phyloP scores from a whole-genome alignment of 805 yeast species.

The Hanseniaspora vineae region DNA sequence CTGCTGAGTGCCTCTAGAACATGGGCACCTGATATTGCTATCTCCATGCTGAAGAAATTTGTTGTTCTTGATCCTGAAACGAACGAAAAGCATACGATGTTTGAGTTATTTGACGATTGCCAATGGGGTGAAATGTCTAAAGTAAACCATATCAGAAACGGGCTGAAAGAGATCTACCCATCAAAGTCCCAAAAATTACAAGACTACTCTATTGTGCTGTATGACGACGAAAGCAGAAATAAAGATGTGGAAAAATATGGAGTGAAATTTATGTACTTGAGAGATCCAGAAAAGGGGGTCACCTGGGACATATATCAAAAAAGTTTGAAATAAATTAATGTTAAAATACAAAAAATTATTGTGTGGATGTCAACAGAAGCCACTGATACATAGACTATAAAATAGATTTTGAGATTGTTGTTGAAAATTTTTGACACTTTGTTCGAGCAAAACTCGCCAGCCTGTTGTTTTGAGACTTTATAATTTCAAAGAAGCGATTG shows the following conservation, averaged over 20 bases:
- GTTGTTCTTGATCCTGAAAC: constrained; percentile 26
- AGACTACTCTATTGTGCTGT: constrained; percentile 28
- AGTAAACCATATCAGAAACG: constrained; percentile 42
- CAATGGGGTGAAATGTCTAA: constrained; percentile 64
- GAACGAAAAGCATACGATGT: constrained; percentile 26
- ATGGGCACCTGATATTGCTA: constrained; percentile 65
- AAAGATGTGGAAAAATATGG: constrained; percentile 61
- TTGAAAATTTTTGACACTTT: no score
- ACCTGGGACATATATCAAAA: constrained; percentile 40
- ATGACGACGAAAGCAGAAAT: constrained; percentile 73
- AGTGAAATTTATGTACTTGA: constrained; percentile 54
- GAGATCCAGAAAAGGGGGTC: constrained; percentile 43
- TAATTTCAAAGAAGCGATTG: no score
- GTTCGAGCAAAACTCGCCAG: no score
- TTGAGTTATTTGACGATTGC: constrained; percentile 35
- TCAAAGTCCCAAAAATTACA: constrained; percentile 34
- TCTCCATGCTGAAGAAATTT: constrained; percentile 26
- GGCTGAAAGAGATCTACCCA: constrained; percentile 34
- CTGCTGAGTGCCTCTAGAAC: constrained; percentile 73
- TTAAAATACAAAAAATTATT: no score
- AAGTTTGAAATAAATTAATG: constrained; percentile 18
- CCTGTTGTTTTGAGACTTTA: no score
- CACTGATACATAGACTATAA: no score
- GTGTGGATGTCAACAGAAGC: no score
- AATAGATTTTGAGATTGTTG: no score